phyloP scores from a whole-genome alignment of 2,329 filamentous ascomycete genomes.

The Sordariomycetes sp. region DNA sequence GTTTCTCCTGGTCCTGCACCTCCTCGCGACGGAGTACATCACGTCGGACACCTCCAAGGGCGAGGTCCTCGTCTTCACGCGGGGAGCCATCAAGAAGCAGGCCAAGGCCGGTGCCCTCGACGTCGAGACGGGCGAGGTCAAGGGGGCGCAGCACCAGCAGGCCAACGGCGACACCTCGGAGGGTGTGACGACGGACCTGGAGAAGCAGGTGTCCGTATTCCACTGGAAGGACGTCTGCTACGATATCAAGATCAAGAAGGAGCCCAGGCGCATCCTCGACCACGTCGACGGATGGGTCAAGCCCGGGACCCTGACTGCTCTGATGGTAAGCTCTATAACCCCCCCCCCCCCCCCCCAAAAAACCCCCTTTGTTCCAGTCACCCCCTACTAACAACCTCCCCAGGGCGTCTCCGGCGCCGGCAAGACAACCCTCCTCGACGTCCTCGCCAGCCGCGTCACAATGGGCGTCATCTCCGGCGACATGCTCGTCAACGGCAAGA shows the following conservation, averaged over 20 bases:
- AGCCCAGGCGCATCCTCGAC: slow-evolving; percentile 52
- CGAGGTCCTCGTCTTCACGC: slow-evolving; percentile 45
- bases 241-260: slow-evolving; percentile 57
- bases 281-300: slow-evolving; percentile 65
- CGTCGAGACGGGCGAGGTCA: background rate
- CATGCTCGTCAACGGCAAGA: slow-evolving; percentile 57
- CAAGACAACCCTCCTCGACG: slow-evolving; percentile 53
- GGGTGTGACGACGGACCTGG: background rate
- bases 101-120: background rate
- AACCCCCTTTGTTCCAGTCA: background rate
- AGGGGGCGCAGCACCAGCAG: background rate
- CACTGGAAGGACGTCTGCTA: slow-evolving; percentile 63
- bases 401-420: slow-evolving; percentile 26
- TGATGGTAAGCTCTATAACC: slow-evolving; percentile 31
- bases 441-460: slow-evolving; percentile 55
- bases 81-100: slow-evolving; percentile 15
- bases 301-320: slow-evolving; percentile 57
- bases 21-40: slow-evolving; percentile 33
- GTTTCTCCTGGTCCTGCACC: slow-evolving; percentile 32
- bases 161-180: background rate
- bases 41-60: slow-evolving; percentile 41
- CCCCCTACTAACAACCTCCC: background rate
- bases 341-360: too few relatives aligned
- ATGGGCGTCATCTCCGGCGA: slow-evolving; percentile 60
- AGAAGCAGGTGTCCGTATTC: slow-evolving; percentile 29